These are phyloP conservation scores for Penicillium sp. DNA, from an alignment of 2,329 filamentous ascomycete genomes.

Conservation along the genomic window DNA sequence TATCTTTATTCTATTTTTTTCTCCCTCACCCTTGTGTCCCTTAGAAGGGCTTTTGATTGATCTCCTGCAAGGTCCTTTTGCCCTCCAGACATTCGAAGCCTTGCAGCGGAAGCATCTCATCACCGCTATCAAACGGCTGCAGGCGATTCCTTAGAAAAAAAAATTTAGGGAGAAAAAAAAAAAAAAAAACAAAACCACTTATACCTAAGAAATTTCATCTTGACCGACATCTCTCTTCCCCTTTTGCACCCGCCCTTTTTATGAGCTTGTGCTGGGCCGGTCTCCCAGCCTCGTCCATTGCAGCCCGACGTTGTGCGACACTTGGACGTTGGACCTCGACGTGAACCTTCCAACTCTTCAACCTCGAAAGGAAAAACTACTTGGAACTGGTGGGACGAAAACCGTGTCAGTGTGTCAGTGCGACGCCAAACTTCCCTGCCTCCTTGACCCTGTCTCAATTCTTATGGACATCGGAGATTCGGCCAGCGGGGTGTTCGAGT, in stretches of 20 bases:
- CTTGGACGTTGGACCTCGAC: constrained; percentile 13
- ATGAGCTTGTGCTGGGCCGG: constrained; percentile 22
- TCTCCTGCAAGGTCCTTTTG: constrained; percentile 28
- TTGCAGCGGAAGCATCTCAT: constrained; percentile 26
- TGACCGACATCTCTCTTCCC: constrained; percentile 20
- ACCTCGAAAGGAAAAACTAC: neutral
- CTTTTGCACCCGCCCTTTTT: constrained; percentile 12
- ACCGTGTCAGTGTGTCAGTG: neutral
- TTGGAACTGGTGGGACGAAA: constrained; percentile 2
- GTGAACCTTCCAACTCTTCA: neutral
- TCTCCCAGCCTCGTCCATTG: constrained; percentile 27
- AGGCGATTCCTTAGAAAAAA: constrained; percentile 9
- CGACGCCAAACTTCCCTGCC: neutral
- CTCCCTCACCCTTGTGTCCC: constrained; percentile 9
- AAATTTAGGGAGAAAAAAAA: neutral
- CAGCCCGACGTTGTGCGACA: constrained; percentile 28
- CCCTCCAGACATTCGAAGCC: constrained; percentile 23
- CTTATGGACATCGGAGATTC: constrained; percentile 39
- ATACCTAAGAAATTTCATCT: constrained; percentile 18
- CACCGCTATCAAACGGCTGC: constrained; percentile 16
- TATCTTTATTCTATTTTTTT: constrained; percentile 7
- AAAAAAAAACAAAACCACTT: constrained; percentile 5
- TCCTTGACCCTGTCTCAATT: constrained; percentile 23
- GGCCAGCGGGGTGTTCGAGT: constrained; percentile 38
- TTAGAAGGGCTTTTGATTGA: constrained; percentile 17